Evolutionary conservation across 2,329 filamentous ascomycete species (phyloP), one percentile per base, ranked within the genome.

Genomic region (Orbilia blumenaviensis): DNA sequence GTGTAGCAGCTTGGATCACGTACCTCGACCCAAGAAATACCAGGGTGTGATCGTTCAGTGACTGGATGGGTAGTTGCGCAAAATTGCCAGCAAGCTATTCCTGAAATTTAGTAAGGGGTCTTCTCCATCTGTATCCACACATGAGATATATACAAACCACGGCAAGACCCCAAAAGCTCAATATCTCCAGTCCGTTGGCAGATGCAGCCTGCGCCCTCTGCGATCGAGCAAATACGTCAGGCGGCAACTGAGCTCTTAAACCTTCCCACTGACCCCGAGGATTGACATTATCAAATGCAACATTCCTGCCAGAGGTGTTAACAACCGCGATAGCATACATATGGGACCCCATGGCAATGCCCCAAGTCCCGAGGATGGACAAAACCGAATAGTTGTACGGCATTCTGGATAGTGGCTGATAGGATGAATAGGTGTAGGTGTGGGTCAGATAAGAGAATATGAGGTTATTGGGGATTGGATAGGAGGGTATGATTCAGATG

Each of bases 301-400:
- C 41, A 38, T 48, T 48, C 8, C 16, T 58, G 3, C 52, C 52
- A 12, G 63, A 34, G n/a, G 41, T 42, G n/a, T 58, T 48, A 10
- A 58, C 38, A 9, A 18, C 21, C 7, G 46, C 32, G 21, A 46
- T 16, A 7, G 50, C 48, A 9, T 67, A 67, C 9, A n/a, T 7
- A 36, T 67, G 63, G 18, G 50, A 21, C 3, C 41, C 34, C 36
- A 67, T 58, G 10, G 63, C 12, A 16, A 67, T 42, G 32, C 63
- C 50, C 63, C 63, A 67, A 5, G 38, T 54, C 12, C 44, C 63
- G n/a, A 56, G 25, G 21, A 67, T 58, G 2, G 63, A 67, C 12
- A 58, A 25, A 12, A 67, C 16, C 16, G 63, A 67, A 21, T 60
- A 67, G 50, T 67, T 67, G 50, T 67, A 67, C 44, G 50, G 12